These are phyloP conservation scores for Acanthamoeba triangularis DNA, from an alignment of 208 protist species.

Conservation along the genomic window DNA sequence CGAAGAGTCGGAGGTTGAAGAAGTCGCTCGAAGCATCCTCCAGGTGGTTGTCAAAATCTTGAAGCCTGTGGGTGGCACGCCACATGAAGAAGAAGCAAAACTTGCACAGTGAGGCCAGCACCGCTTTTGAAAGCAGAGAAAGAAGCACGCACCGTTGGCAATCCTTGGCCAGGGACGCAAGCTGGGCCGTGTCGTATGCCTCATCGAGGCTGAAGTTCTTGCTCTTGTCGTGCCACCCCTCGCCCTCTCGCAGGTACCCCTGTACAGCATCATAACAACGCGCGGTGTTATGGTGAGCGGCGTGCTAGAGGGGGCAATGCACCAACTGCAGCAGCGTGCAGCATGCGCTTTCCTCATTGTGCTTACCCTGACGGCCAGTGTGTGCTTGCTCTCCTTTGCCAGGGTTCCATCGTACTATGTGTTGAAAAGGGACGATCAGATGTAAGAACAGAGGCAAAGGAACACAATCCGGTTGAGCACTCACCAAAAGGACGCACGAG, in stretches of 20 bases:
- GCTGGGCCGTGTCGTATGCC: slow-evolving; percentile 30
- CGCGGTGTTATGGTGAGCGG: background rate
- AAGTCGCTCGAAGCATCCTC: slow-evolving; percentile 58
- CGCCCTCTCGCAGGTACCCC: background rate
- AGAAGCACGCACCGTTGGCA: background rate
- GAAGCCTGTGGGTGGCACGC: background rate
- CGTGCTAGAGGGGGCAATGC: background rate
- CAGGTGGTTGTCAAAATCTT: slow-evolving; percentile 77
- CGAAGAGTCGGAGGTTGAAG: slow-evolving; percentile 65
- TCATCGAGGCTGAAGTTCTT: slow-evolving; percentile 21
- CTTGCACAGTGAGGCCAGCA: background rate
- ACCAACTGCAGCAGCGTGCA: background rate
- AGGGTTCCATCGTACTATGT: background rate
- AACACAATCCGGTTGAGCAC: no score
- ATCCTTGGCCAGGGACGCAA: background rate
- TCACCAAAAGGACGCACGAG: slow-evolving; percentile 47
- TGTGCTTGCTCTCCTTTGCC: background rate
- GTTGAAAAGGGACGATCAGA: background rate
- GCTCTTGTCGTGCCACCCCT: slow-evolving; percentile 54
- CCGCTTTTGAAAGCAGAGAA: background rate
- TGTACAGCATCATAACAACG: background rate
- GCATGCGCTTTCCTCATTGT: background rate
- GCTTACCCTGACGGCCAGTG: slow-evolving; percentile 21
- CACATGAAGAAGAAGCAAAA: background rate
- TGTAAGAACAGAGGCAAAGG: background rate